A percentile compares a stretch with the other conserved stretches of the same genome.
These are phyloP conservation scores for Cyberlindnera mycetangii DNA, from an alignment of 805 yeast species.

Conservation along the genomic window DNA sequence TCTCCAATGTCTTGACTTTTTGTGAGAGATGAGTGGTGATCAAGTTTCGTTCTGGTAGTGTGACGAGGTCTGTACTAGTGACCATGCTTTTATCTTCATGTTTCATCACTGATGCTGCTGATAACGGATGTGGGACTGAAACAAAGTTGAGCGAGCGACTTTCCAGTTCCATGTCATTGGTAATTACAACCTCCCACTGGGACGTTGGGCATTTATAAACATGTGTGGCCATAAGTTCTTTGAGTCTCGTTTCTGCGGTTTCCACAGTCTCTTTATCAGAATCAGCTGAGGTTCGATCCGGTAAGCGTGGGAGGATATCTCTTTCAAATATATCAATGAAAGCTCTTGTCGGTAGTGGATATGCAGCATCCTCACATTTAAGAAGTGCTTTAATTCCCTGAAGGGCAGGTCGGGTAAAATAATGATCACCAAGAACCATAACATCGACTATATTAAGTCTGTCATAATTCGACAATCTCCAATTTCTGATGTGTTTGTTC, in stretches of 20 bases:
- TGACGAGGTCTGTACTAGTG: slow-evolving; percentile 7
- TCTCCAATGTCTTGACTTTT: not conserved
- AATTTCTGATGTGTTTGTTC: slow-evolving; percentile 13
- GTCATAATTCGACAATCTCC: slow-evolving; percentile 11
- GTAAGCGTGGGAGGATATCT: slow-evolving; percentile 12
- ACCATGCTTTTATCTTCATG: slow-evolving; percentile 12
- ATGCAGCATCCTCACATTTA: slow-evolving; percentile 11
- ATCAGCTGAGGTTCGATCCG: slow-evolving; percentile 8
- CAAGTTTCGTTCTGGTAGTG: slow-evolving; percentile 4
- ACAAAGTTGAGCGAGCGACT: slow-evolving; percentile 12
- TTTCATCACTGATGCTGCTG: slow-evolving; percentile 13
- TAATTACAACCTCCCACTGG: slow-evolving; percentile 5
- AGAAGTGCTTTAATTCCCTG: slow-evolving; percentile 12
- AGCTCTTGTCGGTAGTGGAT: slow-evolving; percentile 18
- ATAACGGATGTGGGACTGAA: slow-evolving; percentile 21
- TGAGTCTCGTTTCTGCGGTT: slow-evolving; percentile 5
- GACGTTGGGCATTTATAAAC: slow-evolving; percentile 1
- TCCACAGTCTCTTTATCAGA: slow-evolving; percentile 4
- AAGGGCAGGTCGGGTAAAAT: slow-evolving; percentile 10
- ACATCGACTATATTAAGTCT: slow-evolving; percentile 18
- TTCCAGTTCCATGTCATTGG: slow-evolving; percentile 4
- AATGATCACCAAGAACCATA: slow-evolving; percentile 19
- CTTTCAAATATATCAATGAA: slow-evolving; percentile 10
- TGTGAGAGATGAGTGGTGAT: slow-evolving; percentile 1
- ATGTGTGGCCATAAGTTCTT: slow-evolving; percentile 8